These are phyloP conservation scores for Gossypium australe DNA, from an alignment of 345 rosid species.

Conservation along the genomic window DNA sequence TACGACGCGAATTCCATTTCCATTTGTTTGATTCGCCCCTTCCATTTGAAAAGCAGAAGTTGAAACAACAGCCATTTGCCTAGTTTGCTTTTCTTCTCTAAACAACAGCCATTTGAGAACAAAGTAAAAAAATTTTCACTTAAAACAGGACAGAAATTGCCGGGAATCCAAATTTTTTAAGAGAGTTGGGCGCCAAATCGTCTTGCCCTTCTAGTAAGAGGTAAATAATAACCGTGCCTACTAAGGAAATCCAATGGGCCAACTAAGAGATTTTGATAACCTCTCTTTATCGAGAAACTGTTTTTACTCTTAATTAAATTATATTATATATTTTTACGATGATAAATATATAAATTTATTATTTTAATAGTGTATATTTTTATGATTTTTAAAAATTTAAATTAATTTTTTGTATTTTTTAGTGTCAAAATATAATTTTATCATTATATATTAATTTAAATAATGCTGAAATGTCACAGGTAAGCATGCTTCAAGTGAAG, in stretches of 20 bases:
- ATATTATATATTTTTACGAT: no score
- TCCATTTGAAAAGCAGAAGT: not conserved
- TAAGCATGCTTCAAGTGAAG: no score
- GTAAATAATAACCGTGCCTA: not conserved
- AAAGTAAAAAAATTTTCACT: not conserved
- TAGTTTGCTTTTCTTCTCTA: not conserved
- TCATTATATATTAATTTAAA: no score
- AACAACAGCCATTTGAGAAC: no score
- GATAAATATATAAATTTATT: no score
- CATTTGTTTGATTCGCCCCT: conserved; percentile 23
- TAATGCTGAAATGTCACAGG: no score
- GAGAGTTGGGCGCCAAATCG: not conserved
- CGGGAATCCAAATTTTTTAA: not conserved
- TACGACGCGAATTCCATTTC: conserved; percentile 45
- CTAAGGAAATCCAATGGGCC: not conserved
- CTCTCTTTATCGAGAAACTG: not conserved
- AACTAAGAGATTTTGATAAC: not conserved
- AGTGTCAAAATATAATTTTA: no score
- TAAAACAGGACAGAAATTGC: not conserved
- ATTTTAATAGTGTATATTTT: no score
- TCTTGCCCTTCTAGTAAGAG: not conserved
- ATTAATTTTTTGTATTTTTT: no score
- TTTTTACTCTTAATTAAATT: no score
- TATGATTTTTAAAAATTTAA: no score
- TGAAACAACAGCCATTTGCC: conserved; percentile 9